phyloP scores from a whole-genome alignment of 306 rosid genomes.

The Trichosanthes cucumerina region DNA sequence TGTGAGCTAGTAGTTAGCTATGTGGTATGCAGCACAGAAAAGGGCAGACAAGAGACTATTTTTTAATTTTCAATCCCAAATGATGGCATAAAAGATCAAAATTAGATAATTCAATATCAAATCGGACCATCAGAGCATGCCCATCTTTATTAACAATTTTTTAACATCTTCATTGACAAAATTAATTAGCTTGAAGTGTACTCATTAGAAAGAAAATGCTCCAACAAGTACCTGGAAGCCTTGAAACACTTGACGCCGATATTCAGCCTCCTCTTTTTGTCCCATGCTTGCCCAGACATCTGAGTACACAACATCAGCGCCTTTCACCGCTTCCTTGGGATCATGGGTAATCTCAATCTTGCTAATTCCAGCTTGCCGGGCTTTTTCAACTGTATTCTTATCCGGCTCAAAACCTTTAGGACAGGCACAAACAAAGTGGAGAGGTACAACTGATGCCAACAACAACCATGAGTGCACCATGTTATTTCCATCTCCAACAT shows the following conservation, averaged over 20 bases:
- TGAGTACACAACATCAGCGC: slow-evolving; percentile 85
- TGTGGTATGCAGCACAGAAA: neutral
- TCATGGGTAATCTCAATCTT: slow-evolving; percentile 83
- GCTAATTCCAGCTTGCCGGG: slow-evolving; percentile 76
- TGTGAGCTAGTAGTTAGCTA: neutral
- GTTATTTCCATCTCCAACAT: slow-evolving; percentile 97
- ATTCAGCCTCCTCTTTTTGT: slow-evolving; percentile 91
- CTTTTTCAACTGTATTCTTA: slow-evolving; percentile 63
- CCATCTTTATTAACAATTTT: neutral
- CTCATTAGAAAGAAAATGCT: neutral
- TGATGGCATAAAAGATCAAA: neutral
- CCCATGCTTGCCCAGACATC: slow-evolving; percentile 99
- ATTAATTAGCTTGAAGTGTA: neutral
- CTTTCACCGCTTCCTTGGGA: slow-evolving; percentile 87
- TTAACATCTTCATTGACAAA: neutral
- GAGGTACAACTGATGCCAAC: slow-evolving; percentile 75
- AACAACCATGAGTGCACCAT: slow-evolving; percentile 94
- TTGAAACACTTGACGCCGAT: slow-evolving; percentile 61
- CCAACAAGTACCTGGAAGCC: slow-evolving; percentile 70
- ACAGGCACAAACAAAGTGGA: slow-evolving; percentile 90
- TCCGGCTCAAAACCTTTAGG: slow-evolving; percentile 96
- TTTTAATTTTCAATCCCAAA: neutral
- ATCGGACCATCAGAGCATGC: neutral
- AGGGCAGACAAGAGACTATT: neutral
- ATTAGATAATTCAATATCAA: neutral